phyloP scores from a whole-genome alignment of 345 rosid species.

The Eucalyptus pauciflora region DNA sequence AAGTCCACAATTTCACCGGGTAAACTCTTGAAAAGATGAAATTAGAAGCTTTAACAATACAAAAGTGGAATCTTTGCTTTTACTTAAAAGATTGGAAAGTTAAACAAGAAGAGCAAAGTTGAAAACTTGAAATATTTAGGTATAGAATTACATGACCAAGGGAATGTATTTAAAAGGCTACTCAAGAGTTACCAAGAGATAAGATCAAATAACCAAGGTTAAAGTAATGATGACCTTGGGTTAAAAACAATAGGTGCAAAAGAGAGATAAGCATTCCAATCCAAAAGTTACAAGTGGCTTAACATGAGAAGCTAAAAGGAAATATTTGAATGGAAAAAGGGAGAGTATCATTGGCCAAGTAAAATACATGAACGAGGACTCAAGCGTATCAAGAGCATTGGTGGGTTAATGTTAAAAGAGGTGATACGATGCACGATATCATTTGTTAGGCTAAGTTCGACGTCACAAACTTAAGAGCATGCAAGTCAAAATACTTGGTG shows the following conservation, averaged over 20 bases:
- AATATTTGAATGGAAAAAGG: not conserved
- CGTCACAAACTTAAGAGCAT: too few species aligned
- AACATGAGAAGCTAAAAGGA: not conserved
- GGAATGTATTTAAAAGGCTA: not conserved
- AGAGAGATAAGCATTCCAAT: not conserved
- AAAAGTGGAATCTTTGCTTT: not conserved
- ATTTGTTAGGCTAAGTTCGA: too few species aligned
- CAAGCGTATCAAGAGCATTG: rapidly evolving
- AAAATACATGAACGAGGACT: not conserved
- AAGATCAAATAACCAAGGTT: not conserved
- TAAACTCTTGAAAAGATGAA: not conserved
- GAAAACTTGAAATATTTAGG: not conserved
- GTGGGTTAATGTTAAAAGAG: not conserved
- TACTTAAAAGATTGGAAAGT: not conserved
- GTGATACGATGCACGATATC: too few species aligned
- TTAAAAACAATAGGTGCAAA: not conserved
- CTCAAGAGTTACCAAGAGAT: not conserved
- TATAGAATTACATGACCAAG: not conserved
- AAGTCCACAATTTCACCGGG: not conserved
- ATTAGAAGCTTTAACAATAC: not conserved
- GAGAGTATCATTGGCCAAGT: not conserved
- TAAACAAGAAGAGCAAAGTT: not conserved
- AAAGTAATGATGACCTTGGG: not conserved
- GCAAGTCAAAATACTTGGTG: too few species aligned
- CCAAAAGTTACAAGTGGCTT: not conserved